Conservation (phyloP, 768 basidiomycete genomes). For the Pisolithus tinctorius region DNA sequence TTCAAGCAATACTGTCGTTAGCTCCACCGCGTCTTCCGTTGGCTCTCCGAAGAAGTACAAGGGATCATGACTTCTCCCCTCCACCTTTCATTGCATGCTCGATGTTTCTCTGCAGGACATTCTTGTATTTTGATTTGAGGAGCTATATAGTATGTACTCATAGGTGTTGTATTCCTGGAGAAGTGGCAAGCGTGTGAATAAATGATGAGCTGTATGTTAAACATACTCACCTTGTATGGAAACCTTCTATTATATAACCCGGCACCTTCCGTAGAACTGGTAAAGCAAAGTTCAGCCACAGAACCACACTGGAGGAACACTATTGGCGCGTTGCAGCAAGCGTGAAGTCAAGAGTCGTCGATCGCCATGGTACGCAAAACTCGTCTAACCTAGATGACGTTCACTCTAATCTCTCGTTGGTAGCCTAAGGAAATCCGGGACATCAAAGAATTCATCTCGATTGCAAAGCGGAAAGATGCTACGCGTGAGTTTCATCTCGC, state of each 20-base stretch:
- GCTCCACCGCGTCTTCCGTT: slow-evolving; percentile 16
- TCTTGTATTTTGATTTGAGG: not conserved
- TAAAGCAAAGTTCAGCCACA: slow-evolving; percentile 30
- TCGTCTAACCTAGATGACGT: not conserved
- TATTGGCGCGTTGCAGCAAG: not conserved
- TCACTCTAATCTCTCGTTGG: slow-evolving; percentile 3
- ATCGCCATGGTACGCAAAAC: slow-evolving; percentile 21
- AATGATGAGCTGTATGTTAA: not conserved
- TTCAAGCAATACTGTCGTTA: slow-evolving; percentile 1
- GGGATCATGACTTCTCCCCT: slow-evolving; percentile 3
- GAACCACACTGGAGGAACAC: not conserved
- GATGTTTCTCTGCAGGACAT: not conserved
- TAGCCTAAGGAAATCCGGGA: slow-evolving; percentile 97
- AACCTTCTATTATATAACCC: not conserved
- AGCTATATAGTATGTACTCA: slow-evolving; percentile 7
- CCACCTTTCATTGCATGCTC: not conserved
- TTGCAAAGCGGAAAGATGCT: slow-evolving; percentile 96
- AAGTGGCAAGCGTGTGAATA: too few species aligned
- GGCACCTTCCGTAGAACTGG: slow-evolving; percentile 23
- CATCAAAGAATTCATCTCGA: slow-evolving; percentile 98
- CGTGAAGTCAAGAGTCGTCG: slow-evolving; percentile 7
- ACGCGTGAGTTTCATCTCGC: slow-evolving; percentile 57
- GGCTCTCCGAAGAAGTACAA: slow-evolving; percentile 26
- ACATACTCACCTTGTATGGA: too few species aligned
- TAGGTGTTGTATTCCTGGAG: slow-evolving; percentile 19